Base-by-base conservation (phyloP, 805 yeast species). In the Saccharomycopsis olivae region DNA sequence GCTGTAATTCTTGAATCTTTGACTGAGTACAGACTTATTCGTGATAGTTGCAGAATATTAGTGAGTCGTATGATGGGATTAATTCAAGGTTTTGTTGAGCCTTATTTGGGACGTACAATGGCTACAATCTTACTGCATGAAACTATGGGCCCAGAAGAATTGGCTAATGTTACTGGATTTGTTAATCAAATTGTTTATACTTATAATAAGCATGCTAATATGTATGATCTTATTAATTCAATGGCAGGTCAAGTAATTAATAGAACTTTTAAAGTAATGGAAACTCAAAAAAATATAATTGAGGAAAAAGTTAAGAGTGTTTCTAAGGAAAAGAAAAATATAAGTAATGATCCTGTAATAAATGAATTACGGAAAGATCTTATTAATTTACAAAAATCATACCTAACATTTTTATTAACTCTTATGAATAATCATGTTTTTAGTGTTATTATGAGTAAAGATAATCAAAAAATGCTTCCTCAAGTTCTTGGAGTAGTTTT, bases 11-110 rank as follows among this genome's bases (percentile, higher is more conserved):
- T 92, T 47, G 95, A 89, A 46, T 76, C 70, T 43, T 74, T 87
- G 47, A 68, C 76, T 40, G 69, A 72, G 30, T 68, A 66, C 47
- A 86, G 79, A 54, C 65, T 67, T 24, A 74, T 89, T 34, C 72
- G 97, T 54, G 95, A 86, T 49, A 80, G 96, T 3, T 68, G 89
- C 3, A 71, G 96, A 51, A 86, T 83, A 56, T 75, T 95, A 23
- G 78, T 88, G 60, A 85, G 95, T 9, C 71, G 97, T 47, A 69
- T 92, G 49, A 80, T 87, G 40, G 85, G 94, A 17, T 64, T 89
- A 31, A 63, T 92, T 51, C 74, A 74, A 18, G 59, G 55, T 36
- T 43, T 49, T 5, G 65, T 75, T 47, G 60, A 73, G 24, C 62
- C 62, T 41, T 74, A 65, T 53, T 66, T 84, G 57, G 78, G 79